A percentile compares a stretch with the other conserved stretches of the same genome.
Conservation (phyloP, 2,329 filamentous ascomycete genomes). For the Aspergillus hortae region DNA sequence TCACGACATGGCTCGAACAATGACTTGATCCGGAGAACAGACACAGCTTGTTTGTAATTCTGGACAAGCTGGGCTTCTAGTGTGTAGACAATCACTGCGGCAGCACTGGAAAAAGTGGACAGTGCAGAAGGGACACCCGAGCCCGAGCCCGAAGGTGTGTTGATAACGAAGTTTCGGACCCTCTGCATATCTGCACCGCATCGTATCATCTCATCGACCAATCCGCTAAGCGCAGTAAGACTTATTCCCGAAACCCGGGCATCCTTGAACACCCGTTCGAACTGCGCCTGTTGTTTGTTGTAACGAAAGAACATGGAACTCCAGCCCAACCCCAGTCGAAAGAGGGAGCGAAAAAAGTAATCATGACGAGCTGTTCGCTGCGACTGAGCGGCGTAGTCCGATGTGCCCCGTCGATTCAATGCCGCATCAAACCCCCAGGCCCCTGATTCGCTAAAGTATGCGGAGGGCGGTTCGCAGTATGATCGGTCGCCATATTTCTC, state of each 20-base stretch:
- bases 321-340: conserved; percentile 43
- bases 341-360: conserved; percentile 38
- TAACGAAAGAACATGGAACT: conserved; percentile 43
- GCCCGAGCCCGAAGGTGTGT: conserved; percentile 22
- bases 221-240: conserved; percentile 34
- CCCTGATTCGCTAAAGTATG: conserved; percentile 44
- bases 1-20: conserved; percentile 38
- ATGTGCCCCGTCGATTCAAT: conserved; percentile 24
- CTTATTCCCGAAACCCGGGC: conserved; percentile 52
- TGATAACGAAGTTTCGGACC: conserved; percentile 33
- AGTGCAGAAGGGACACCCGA: conserved; percentile 27
- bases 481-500: conserved; percentile 35
- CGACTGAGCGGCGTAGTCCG: conserved; percentile 18
- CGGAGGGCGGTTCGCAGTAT: conserved; percentile 31
- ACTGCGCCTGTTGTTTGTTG: conserved; percentile 31
- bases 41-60: conserved; percentile 22
- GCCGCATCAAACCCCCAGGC: conserved; percentile 38
- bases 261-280: conserved; percentile 41
- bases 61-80: conserved; percentile 34
- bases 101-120: conserved; percentile 33
- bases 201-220: conserved; percentile 28
- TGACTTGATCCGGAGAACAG: conserved; percentile 36
- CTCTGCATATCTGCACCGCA: conserved; percentile 38
- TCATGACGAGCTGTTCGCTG: conserved; percentile 33
- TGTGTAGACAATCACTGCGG: conserved; percentile 33